Evolutionary conservation across 805 yeast species (phyloP), one percentile per base, ranked within the genome.

Genomic region (Peterozyma xylosa): DNA sequence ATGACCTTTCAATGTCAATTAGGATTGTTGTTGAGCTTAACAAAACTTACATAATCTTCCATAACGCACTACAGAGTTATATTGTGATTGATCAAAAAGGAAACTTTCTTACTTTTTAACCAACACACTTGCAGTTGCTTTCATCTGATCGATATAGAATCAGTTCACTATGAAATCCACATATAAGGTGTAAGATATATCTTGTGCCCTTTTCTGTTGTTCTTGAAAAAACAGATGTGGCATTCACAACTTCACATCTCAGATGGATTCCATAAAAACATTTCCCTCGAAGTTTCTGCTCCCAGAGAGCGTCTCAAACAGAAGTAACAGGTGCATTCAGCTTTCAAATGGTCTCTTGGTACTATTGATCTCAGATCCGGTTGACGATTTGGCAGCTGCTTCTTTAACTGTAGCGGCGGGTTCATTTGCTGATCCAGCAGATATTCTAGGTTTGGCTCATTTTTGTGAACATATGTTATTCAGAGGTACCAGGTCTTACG

Each of bases 361-460:
- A 0, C 64, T 91, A 1, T 56, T 93, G 21, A 74, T 93, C 13
- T 86, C 89, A 2, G 96, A 91, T 53, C 82, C 90, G 0, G 63
- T 78, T 0, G 75, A 78, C 13, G 80, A 76, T 37, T 52, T 71
- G 11, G 81, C 85, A 3, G 73, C 93, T 0, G 82, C 86, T 15
- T 79, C 95, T 1, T 53, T 91, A 6, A 76, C 86, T 34, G 87
- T 89, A 2, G 81, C 82, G 3, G 68, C 86, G 0, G 99, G 99
- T 9, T 80, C 96, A 2, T 81, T 80, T 54, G 70, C 80, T 39
- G 97, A 91, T 51, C 91, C 95, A 0, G 67, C 64, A 5, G 71
- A 70, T 4, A 52, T 83, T 1, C 79, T 79, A 0, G 99, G 99
- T 0, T 56, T 91, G 33, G 98, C 98, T 0, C 99, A 91, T 64